Conservation (phyloP, 148 eudicot genomes). For the Beta vulgaris region DNA sequence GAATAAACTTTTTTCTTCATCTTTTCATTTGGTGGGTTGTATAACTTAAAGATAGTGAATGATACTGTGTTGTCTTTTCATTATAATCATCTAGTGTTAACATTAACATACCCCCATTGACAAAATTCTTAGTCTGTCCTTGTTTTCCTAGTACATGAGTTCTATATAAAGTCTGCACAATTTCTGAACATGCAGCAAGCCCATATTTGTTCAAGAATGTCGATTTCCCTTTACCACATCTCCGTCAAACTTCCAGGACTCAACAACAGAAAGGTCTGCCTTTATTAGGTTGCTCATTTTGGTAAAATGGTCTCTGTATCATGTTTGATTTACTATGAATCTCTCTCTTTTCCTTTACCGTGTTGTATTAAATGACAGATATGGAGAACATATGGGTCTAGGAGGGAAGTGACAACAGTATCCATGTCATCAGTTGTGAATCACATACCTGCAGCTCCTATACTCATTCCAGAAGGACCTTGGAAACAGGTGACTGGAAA, state of each 20-base stretch:
- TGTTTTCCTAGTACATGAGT: too few relatives aligned
- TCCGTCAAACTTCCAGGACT: conserved; percentile 32
- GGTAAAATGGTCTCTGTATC: not conserved
- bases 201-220: conserved; percentile 26
- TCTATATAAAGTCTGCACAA: not conserved
- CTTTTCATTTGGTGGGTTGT: too few relatives aligned
- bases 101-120: too few relatives aligned
- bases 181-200: not conserved
- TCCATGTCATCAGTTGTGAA: conserved; percentile 43
- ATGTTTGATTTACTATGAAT: not conserved
- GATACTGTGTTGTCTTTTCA: too few relatives aligned
- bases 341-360: not conserved
- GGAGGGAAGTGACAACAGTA: conserved; percentile 32
- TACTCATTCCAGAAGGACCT: conserved; percentile 82
- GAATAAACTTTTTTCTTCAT: too few relatives aligned
- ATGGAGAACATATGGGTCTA: conserved; percentile 26
- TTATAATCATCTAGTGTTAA: too few relatives aligned
- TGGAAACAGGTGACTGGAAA: conserved; percentile 77
- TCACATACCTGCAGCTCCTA: conserved; percentile 87
- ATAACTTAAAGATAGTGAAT: too few relatives aligned
- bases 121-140: too few relatives aligned
- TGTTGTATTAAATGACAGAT: conserved; percentile 27
- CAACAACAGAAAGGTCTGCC: conserved; percentile 32
- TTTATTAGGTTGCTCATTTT: not conserved
- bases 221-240: conserved; percentile 23